Percentiles rank a stretch among this genome's conserved stretches.
Evolutionary conservation across 2,329 filamentous ascomycete species (phyloP).

Genomic region (Biscogniauxia sp.): DNA sequence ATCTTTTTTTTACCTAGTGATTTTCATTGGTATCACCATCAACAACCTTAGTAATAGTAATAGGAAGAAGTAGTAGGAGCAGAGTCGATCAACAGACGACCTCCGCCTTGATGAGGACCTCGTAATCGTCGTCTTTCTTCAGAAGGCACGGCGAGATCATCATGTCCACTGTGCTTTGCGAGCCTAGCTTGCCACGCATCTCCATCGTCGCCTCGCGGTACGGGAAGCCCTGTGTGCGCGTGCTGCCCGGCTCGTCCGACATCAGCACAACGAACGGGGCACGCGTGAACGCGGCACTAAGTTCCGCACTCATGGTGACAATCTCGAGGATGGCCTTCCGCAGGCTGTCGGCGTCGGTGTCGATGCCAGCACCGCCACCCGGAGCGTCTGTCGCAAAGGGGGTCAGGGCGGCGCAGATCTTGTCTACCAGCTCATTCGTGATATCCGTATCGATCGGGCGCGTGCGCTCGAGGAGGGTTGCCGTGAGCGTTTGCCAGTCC

Average conservation of each 20-base stretch:
- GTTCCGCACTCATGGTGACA: conserved; percentile 19
- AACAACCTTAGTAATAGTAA: no score
- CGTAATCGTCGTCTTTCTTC: conserved; percentile 24
- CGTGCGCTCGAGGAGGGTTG: conserved; percentile 16
- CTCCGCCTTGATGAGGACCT: conserved; percentile 28
- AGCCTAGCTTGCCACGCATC: conserved; percentile 17
- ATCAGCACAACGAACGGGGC: conserved; percentile 24
- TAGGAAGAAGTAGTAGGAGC: no score
- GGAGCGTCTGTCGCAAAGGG: conserved; percentile 14
- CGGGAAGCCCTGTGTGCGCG: conserved; percentile 24
- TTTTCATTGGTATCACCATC: no score
- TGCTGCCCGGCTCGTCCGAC: conserved; percentile 25
- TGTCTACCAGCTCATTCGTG: conserved; percentile 12
- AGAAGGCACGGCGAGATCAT: conserved; percentile 30
- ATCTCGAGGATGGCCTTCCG: conserved; percentile 17
- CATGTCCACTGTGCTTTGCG: conserved; percentile 24
- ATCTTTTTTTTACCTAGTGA: not conserved
- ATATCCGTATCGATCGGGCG: conserved; percentile 19
- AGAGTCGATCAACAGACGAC: conserved; percentile 23
- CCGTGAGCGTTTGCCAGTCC: conserved; percentile 26
- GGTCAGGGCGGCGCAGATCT: conserved; percentile 18
- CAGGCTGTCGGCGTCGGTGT: conserved; percentile 9
- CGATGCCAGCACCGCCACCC: not conserved
- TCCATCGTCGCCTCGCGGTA: conserved; percentile 23
- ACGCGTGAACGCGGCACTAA: conserved; percentile 20